Evolutionary conservation across 495 filamentous ascomycete genomes (phyloP).

Genomic region (Penicillium arizonense): DNA sequence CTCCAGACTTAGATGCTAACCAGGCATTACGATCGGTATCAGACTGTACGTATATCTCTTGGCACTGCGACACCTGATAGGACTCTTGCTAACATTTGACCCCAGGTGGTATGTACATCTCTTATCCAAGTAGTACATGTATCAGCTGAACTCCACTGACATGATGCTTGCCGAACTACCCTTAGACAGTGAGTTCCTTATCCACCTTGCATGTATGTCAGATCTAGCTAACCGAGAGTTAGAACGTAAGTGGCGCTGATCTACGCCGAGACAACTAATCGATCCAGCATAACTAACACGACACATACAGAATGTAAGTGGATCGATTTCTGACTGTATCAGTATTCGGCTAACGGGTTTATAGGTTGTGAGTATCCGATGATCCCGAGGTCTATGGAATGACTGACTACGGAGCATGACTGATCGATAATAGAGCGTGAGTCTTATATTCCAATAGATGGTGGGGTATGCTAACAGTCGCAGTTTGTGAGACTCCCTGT

Average conservation of each 20-base stretch:
- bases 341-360: neutral
- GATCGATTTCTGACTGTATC: neutral
- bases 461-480: neutral
- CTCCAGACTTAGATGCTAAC: neutral
- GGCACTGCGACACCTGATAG: neutral
- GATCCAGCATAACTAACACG: neutral
- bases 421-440: neutral
- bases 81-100: constrained; percentile 1
- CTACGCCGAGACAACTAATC: neutral
- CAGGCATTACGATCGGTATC: neutral
- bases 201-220: neutral
- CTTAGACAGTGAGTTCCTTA: constrained; percentile 12
- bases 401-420: neutral
- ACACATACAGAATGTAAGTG: constrained; percentile 13
- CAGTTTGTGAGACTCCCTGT: neutral
- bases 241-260: constrained; percentile 10
- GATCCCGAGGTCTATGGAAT: neutral
- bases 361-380: neutral
- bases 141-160: constrained; percentile 8
- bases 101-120: constrained; percentile 12
- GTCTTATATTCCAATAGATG: neutral
- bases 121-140: neutral
- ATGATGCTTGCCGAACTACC: neutral
- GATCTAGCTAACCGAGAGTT: neutral
- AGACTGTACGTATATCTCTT: neutral